Evolutionary conservation across 2,329 filamentous ascomycete species (phyloP), one percentile per base, ranked within the genome.

Genomic region (Trichophyton verrucosum): DNA sequence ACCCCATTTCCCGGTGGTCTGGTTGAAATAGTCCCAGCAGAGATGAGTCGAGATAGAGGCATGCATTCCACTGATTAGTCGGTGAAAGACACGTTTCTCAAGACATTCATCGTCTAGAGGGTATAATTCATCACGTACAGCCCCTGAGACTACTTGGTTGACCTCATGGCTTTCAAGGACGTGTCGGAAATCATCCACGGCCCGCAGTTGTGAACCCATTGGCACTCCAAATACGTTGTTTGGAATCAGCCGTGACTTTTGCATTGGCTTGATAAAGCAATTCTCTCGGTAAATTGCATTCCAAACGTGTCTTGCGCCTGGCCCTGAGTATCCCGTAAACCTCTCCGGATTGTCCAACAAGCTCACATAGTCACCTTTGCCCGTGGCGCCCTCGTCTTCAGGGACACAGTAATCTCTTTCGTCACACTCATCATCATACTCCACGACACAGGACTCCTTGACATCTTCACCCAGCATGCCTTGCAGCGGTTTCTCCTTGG

Each of bases 11-110:
- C 94, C 94, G 0, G 92, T 96, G 1, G 88, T 91, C 76, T 96
- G 91, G 75, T 99, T 96, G 65, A 97, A 79, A 69, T 94, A 96
- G 69, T 97, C 88, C 85, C 88, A 94, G 81, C 94, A 99, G 47
- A 99, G 79, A 74, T 99, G 94, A 0, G 91, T 89, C 65, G 90
- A 96, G 73, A 99, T 99, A 65, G 91, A 96, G 15, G 94, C 90
- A 74, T 99, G 94, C 94, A 99, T 96, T 49, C 94, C 94, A 58
- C 91, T 96, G 64, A 99, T 85, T 64, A 99, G 85, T 5, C 91
- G 84, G 76, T 97, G 94, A 73, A 99, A 99, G 42, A 97, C 94
- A n/a, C 94, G 87, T 81, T 99, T 97, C 78, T 99, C 94, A 24
- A 99, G 77, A 69, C 94, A 99, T 70, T 96, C 89, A 67, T 96